These are phyloP conservation scores for Cercospora sp. DNA, from an alignment of 2,329 filamentous ascomycete genomes.

Conservation along the genomic window DNA sequence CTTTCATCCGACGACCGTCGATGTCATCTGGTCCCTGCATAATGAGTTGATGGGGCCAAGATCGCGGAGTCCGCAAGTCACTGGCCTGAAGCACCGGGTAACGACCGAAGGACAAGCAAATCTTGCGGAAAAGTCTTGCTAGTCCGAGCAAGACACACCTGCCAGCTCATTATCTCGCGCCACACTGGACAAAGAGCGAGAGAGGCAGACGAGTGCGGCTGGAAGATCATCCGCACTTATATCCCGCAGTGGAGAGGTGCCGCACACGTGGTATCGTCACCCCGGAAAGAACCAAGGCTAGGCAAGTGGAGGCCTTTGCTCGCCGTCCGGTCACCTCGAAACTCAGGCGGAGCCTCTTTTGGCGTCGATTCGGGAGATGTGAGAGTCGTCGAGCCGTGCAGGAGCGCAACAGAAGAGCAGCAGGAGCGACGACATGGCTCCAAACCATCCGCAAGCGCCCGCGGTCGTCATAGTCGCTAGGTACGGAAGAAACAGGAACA, in stretches of 20 bases:
- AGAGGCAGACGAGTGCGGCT: not conserved
- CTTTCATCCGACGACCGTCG: not conserved
- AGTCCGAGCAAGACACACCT: not conserved
- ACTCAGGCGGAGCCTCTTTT: not conserved
- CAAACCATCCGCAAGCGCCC: conserved; percentile 41
- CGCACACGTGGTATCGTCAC: not conserved
- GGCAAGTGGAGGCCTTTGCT: conserved; percentile 2
- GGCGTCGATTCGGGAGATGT: not conserved
- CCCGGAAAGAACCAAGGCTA: not conserved
- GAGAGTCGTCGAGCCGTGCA: not conserved
- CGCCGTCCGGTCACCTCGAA: not conserved
- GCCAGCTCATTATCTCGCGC: not conserved
- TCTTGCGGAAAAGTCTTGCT: conserved; percentile 3
- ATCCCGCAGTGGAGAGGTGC: conserved; percentile 3
- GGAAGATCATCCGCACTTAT: not conserved
- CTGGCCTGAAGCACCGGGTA: conserved; percentile 4
- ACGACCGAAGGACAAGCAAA: not conserved
- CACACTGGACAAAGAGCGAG: not conserved
- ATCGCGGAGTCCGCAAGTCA: conserved; percentile 2
- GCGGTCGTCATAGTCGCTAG: conserved; percentile 54
- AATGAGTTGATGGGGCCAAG: not conserved
- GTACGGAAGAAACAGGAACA: conserved; percentile 35
- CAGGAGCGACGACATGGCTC: conserved; percentile 5
- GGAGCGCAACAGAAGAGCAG: not conserved
- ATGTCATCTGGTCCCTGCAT: conserved; percentile 6